Evolutionary conservation across 192 early-diverging fungal genomes (phyloP).

Genomic region (Rhizophlyctis rosea): DNA sequence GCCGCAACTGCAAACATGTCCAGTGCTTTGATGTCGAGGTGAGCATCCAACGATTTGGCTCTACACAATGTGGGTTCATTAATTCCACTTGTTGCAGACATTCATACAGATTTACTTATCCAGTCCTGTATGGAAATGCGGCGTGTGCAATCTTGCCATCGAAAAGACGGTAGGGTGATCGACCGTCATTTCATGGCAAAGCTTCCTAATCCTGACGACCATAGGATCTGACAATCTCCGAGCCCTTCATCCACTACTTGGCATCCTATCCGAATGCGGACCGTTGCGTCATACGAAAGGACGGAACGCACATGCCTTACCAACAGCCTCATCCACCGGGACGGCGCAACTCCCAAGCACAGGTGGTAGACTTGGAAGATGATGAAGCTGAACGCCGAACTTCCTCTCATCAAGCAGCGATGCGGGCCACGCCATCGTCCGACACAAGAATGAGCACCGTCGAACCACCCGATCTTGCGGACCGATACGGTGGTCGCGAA

Average conservation of each 20-base stretch:
- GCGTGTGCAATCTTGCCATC: conserved; percentile 16
- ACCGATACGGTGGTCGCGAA: background rate
- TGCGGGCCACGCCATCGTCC: background rate
- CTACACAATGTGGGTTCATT: background rate
- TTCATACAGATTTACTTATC: conserved; percentile 17
- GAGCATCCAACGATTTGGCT: background rate
- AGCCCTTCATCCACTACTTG: conserved; percentile 20
- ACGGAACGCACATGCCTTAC: conserved; percentile 20
- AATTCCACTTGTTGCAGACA: conserved; percentile 4
- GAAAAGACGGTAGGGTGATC: conserved; percentile 13
- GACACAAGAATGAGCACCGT: background rate
- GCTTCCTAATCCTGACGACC: background rate
- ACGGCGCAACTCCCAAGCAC: background rate
- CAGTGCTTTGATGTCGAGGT: conserved; percentile 31
- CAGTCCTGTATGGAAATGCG: conserved; percentile 25
- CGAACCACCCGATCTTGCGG: background rate
- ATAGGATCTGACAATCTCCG: conserved; percentile 22
- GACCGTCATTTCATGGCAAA: background rate
- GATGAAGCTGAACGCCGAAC: background rate
- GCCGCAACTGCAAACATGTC: conserved; percentile 19
- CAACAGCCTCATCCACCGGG: background rate
- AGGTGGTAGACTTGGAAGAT: background rate
- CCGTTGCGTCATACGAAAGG: conserved; percentile 13
- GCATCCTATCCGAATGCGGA: conserved; percentile 18
- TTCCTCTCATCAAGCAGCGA: background rate